These are phyloP conservation scores for Dactylonectria estremocensis DNA, from an alignment of 2,329 filamentous ascomycete species.

Conservation along the genomic window DNA sequence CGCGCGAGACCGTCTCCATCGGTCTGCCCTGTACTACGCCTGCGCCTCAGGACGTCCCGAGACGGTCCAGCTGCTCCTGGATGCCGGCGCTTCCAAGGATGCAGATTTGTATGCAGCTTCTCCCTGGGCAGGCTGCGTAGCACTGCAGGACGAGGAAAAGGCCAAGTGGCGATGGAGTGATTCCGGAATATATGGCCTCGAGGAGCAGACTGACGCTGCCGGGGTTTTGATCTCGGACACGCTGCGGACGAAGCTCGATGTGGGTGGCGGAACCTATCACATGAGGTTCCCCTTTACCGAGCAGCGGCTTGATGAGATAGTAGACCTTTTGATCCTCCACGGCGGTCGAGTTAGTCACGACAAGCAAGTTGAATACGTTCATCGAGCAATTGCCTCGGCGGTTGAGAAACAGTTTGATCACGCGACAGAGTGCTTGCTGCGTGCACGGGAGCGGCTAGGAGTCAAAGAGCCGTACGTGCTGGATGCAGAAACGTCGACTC, in stretches of 20 bases:
- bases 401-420: slow-evolving; percentile 6
- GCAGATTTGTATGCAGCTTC: no score
- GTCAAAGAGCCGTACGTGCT: background rate
- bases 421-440: slow-evolving; percentile 18
- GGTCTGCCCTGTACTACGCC: no score
- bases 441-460: slow-evolving; percentile 2
- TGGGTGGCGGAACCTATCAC: no score
- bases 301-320: slow-evolving; percentile 12
- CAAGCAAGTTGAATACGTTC: no score
- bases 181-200: background rate
- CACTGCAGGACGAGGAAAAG: slow-evolving; percentile 32
- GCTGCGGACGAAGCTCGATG: no score
- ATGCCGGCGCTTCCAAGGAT: no score
- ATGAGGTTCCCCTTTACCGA: background rate
- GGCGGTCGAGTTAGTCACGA: no score
- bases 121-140: background rate
- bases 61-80: no score
- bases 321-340: background rate
- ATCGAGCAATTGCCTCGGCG: slow-evolving; percentile 16
- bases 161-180: background rate
- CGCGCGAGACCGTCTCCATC: no score
- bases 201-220: background rate
- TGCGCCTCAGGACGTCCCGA: no score
- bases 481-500: background rate
- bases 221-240: background rate